Base-by-base conservation (phyloP, 306 rosid genomes). In the Castanospermum australe region DNA sequence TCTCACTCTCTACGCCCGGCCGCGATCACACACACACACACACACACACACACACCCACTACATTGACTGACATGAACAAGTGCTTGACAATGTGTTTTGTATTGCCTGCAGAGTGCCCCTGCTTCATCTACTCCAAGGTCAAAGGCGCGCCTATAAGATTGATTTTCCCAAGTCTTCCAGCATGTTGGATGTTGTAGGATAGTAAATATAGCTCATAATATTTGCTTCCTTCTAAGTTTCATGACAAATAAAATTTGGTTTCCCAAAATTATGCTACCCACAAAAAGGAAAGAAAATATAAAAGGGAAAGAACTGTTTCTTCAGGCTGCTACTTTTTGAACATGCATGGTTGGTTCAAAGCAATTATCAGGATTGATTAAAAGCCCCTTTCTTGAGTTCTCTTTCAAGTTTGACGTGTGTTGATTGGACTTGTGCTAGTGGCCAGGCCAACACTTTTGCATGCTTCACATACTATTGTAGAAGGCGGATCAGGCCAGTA, bases 71-170 rank as follows among this genome's bases (percentile, higher is more conserved):
- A 30, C 39, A 67, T 78, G 81, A 73, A n/a, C 35, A 73, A 71
- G n/a, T 75, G 54, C 3, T 28, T 82, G 76, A 79, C 69, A 3
- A 18, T 39, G 13, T 61, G 20, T 74, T 82, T 50, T 75, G 55
- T 54, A 64, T 73, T 63, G 70, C 48, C 39, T 89, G 87, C 92
- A 95, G 99, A 87, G 98, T 83, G 93, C 90, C 54, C 94, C 94
- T 25, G 76, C 79, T 39, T 72, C 91, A 7, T 63, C 91, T 4
- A 81, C 79, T 36, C 80, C 88, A 69, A 81, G 73, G 24, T 52
- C 90, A 69, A 81, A 72, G 79, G 83, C 98, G 0, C 90, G 97
- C 20, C 83, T 95, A 32, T 95, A 74, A 63, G 21, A 55, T 32
- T 24, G 9, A 44, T 68, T 8, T 13, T 2, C 2, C 17, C 59